Conservation (phyloP, 2,329 filamentous ascomycete species). For the Remersonia thermophila region DNA sequence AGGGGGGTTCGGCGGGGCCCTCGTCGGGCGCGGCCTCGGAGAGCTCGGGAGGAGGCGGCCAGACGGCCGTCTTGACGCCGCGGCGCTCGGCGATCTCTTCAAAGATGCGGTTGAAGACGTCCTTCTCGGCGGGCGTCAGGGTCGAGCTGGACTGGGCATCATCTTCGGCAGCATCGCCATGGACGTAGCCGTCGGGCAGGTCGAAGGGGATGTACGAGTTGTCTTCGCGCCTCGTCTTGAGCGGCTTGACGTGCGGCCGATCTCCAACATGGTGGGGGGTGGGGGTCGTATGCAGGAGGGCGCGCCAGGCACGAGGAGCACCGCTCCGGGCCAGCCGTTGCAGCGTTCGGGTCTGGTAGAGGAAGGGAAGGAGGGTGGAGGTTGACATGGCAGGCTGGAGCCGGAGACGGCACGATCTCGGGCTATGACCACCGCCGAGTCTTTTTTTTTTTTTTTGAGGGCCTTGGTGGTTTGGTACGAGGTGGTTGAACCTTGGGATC, state of each 20-base stretch:
- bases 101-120: slow-evolving; percentile 43
- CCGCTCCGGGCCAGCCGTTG: slow-evolving; percentile 23
- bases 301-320: slow-evolving; percentile 18
- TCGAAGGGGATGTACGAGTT: slow-evolving; percentile 40
- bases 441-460: too few species aligned
- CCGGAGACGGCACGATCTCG: too few species aligned
- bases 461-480: too few species aligned
- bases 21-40: too few species aligned
- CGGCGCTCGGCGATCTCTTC: slow-evolving; percentile 36
- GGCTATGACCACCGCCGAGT: too few species aligned
- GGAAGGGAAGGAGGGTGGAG: slow-evolving; percentile 48
- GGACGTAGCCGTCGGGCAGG: slow-evolving; percentile 25
- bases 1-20: too few species aligned
- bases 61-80: too few species aligned
- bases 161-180: slow-evolving; percentile 12
- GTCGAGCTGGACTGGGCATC: slow-evolving; percentile 28
- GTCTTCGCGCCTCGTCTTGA: slow-evolving; percentile 4
- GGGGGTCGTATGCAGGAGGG: slow-evolving; percentile 15
- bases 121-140: slow-evolving; percentile 43
- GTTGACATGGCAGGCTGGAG: slow-evolving; percentile 30
- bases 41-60: too few species aligned
- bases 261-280: too few species aligned
- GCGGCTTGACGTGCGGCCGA: slow-evolving; percentile 2
- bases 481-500: too few species aligned
- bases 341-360: slow-evolving; percentile 61